Evolutionary conservation across 2,329 filamentous ascomycete species (phyloP).

Genomic region (Didymella exigua): DNA sequence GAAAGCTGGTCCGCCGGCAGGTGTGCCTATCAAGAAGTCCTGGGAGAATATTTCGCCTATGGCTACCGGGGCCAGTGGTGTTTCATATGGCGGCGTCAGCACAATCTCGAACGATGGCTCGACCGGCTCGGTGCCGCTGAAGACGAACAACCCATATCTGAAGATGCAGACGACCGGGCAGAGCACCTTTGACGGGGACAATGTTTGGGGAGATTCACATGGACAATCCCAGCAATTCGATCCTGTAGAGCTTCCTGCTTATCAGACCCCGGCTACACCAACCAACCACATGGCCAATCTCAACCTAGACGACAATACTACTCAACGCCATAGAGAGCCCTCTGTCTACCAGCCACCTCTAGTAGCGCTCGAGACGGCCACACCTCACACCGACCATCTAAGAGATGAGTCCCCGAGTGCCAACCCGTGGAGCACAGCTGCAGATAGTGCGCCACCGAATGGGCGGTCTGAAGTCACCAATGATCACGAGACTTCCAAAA

Average conservation of each 20-base stretch:
- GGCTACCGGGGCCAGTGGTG: constrained; percentile 36
- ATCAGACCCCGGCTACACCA: constrained; percentile 47
- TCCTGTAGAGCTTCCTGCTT: constrained; percentile 51
- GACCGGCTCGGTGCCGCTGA: constrained; percentile 37
- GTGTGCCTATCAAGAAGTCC: constrained; percentile 38
- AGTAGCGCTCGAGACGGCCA: constrained; percentile 16
- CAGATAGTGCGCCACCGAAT: constrained; percentile 30
- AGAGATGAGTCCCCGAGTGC: constrained; percentile 30
- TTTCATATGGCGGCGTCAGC: constrained; percentile 39
- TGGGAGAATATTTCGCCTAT: constrained; percentile 38
- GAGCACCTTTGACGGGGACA: constrained; percentile 44
- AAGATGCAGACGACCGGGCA: constrained; percentile 48
- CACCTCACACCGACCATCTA: constrained; percentile 31
- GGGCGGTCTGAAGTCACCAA: not conserved
- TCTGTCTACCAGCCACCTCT: constrained; percentile 26
- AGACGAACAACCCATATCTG: constrained; percentile 54
- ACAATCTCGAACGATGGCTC: constrained; percentile 37
- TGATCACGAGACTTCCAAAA: constrained; percentile 13
- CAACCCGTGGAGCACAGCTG: constrained; percentile 38
- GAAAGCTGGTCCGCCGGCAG: constrained; percentile 39
- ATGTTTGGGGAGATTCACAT: constrained; percentile 47
- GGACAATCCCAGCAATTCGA: constrained; percentile 34
- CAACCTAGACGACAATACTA: constrained; percentile 36
- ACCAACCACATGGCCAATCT: constrained; percentile 49
- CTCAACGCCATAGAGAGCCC: constrained; percentile 31